Percentiles rank a stretch among this genome's conserved stretches.
Evolutionary conservation across 768 basidiomycete species (phyloP).

Genomic region (Amanita pallidorosea): DNA sequence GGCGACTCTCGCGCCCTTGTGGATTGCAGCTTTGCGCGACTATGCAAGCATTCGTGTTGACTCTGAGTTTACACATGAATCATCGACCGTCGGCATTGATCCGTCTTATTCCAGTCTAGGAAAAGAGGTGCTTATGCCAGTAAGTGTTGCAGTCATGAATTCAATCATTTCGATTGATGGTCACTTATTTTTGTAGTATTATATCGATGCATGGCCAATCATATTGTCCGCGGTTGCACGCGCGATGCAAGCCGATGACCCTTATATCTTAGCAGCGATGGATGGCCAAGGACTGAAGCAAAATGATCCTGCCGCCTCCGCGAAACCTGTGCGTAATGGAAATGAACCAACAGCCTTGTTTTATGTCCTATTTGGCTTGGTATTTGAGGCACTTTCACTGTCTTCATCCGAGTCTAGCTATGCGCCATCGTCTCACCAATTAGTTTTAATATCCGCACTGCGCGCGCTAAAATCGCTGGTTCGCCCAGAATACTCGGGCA

Average conservation of each 20-base stretch:
- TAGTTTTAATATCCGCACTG: slow-evolving; percentile 50
- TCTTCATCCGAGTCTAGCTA: slow-evolving; percentile 51
- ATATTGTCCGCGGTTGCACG: slow-evolving; percentile 82
- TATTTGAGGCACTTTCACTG: slow-evolving; percentile 75
- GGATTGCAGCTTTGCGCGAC: slow-evolving; percentile 84
- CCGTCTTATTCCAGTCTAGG: slow-evolving; percentile 82
- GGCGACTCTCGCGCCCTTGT: slow-evolving; percentile 63
- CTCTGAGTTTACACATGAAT: slow-evolving; percentile 74
- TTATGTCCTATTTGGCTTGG: slow-evolving; percentile 85
- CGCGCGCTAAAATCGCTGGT: slow-evolving; percentile 77
- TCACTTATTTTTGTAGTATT: slow-evolving; percentile 51
- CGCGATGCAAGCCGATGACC: slow-evolving; percentile 61
- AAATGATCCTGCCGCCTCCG: slow-evolving; percentile 12
- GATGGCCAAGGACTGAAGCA: slow-evolving; percentile 49
- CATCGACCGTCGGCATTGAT: slow-evolving; percentile 66
- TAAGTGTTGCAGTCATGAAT: slow-evolving; percentile 29
- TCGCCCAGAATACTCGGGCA: slow-evolving; percentile 68
- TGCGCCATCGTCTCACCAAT: slow-evolving; percentile 27
- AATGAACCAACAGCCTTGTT: slow-evolving; percentile 74
- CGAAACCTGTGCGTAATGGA: slow-evolving; percentile 16
- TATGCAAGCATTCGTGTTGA: slow-evolving; percentile 88
- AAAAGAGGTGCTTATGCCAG: slow-evolving; percentile 84
- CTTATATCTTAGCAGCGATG: slow-evolving; percentile 67
- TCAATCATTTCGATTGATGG: not conserved
- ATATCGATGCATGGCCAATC: slow-evolving; percentile 68